These are phyloP conservation scores for Biancaea sappan DNA, from an alignment of 306 rosid genomes.

Conservation along the genomic window DNA sequence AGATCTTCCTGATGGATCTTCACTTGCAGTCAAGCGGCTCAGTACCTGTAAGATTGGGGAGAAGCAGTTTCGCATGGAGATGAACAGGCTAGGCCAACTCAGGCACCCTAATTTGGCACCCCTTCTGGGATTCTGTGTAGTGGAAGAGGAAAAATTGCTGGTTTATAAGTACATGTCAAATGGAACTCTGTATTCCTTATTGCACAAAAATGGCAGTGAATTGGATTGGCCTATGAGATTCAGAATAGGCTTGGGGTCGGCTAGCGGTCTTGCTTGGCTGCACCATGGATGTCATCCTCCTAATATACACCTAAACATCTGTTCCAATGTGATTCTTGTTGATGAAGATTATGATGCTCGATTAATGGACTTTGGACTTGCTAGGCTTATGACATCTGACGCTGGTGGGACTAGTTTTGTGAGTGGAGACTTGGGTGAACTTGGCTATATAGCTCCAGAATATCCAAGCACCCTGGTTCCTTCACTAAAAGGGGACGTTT, in stretches of 20 bases:
- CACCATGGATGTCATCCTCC: constrained; percentile 96
- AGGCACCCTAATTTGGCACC: constrained; percentile 95
- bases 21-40: constrained; percentile 81
- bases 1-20: constrained; percentile 82
- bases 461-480: constrained; percentile 75
- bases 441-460: constrained; percentile 93
- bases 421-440: constrained; percentile 90
- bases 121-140: constrained; percentile 79
- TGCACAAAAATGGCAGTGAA: constrained; percentile 51
- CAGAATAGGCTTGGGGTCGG: constrained; percentile 85
- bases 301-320: constrained; percentile 80
- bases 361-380: constrained; percentile 91
- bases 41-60: constrained; percentile 75
- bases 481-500: constrained; percentile 85
- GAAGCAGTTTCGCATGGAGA: constrained; percentile 82
- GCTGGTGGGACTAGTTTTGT: constrained; percentile 63
- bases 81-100: constrained; percentile 75
- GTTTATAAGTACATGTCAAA: constrained; percentile 88
- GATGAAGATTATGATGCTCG: constrained; percentile 94
- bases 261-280: constrained; percentile 94
- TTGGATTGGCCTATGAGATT: constrained; percentile 91
- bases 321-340: constrained; percentile 82
- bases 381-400: constrained; percentile 73
- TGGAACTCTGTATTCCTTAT: constrained; percentile 78
- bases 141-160: constrained; percentile 87